These are phyloP conservation scores for Colletotrichum coccodes DNA, from an alignment of 2,329 filamentous ascomycete genomes.

Conservation along the genomic window DNA sequence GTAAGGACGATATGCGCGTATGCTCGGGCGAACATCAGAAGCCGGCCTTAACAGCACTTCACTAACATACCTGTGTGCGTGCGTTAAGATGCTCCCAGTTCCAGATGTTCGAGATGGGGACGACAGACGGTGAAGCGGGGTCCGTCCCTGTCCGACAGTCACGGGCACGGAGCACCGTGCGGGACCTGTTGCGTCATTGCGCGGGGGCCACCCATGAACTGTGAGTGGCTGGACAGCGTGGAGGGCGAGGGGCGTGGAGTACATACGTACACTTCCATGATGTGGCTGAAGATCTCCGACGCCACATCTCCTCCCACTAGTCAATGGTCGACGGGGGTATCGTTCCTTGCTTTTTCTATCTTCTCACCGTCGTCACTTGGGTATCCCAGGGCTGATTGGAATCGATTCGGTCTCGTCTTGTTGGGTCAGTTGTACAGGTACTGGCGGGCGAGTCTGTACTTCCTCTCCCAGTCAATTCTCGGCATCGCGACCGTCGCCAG, in stretches of 20 bases:
- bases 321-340: background rate
- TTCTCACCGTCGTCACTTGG: background rate
- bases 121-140: conserved; percentile 17
- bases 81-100: background rate
- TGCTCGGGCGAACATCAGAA: background rate
- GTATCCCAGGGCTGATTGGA: background rate
- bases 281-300: conserved; percentile 4
- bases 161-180: conserved; percentile 21
- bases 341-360: background rate
- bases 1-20: background rate
- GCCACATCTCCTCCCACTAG: conserved; percentile 9
- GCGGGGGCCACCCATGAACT: conserved; percentile 18
- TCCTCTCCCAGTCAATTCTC: background rate
- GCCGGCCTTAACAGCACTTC: background rate
- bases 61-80: too few relatives aligned
- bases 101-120: background rate
- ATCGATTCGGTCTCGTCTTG: background rate
- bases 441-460: background rate
- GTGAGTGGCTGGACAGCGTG: background rate
- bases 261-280: background rate
- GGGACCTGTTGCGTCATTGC: conserved; percentile 27
- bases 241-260: background rate
- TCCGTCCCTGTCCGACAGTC: conserved; percentile 15
- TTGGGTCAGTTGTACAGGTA: background rate
- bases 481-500: background rate